Conservation (phyloP, 1,284 basidiomycete species). For the Vanrija sp. region DNA sequence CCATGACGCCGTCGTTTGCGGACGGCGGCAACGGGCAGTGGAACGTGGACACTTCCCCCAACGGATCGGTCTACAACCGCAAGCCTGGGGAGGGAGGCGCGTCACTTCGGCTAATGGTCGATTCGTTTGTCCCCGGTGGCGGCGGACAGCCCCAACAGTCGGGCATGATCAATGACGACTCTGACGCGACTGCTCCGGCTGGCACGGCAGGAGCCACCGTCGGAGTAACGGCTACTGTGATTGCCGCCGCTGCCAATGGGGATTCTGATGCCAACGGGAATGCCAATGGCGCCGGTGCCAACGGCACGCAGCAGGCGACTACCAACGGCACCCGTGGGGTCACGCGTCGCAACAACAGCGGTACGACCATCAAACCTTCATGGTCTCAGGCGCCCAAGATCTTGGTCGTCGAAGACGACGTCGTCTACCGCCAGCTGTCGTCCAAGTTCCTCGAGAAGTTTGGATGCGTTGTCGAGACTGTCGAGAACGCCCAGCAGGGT, state of each 20-base stretch:
- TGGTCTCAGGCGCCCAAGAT: slow-evolving; percentile 85
- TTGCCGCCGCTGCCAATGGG: background rate
- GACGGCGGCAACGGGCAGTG: too few relatives aligned
- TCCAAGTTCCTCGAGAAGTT: slow-evolving; percentile 94
- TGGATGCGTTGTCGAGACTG: slow-evolving; percentile 90
- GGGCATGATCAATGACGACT: background rate
- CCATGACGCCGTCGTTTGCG: slow-evolving; percentile 21
- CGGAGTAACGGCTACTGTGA: too few relatives aligned
- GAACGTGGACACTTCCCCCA: too few relatives aligned
- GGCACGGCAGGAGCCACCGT: too few relatives aligned
- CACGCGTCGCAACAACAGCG: slow-evolving; percentile 26
- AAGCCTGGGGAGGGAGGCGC: slow-evolving; percentile 27
- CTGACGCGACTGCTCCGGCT: background rate
- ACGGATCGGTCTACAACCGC: slow-evolving; percentile 25
- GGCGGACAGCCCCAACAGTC: too few relatives aligned
- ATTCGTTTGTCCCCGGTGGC: slow-evolving; percentile 17
- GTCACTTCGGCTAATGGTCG: slow-evolving; percentile 27
- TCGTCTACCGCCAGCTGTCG: slow-evolving; percentile 78
- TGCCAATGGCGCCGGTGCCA: background rate
- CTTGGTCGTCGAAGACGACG: slow-evolving; percentile 91
- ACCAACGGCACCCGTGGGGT: slow-evolving; percentile 8
- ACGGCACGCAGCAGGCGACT: background rate
- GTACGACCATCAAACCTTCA: slow-evolving; percentile 70
- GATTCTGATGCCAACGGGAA: background rate
- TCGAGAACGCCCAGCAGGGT: slow-evolving; percentile 85